Evolutionary conservation across 805 yeast species (phyloP).

Genomic region (Barnettozyma vustinii): DNA sequence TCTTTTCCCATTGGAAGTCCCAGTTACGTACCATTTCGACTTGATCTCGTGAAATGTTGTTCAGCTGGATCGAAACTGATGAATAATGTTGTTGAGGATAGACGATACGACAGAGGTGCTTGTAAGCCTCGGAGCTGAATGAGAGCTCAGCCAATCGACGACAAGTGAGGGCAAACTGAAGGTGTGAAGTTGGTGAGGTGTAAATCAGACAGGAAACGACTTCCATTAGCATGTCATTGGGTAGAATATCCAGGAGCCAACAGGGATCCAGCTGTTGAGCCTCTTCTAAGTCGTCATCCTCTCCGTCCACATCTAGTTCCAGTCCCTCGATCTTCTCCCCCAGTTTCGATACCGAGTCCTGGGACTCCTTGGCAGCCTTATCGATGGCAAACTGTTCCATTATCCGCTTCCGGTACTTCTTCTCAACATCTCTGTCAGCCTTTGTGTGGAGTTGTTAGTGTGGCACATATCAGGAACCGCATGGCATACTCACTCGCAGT

Average conservation of each 20-base stretch:
- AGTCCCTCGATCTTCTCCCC: neutral
- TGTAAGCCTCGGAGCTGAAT: slow-evolving; percentile 48
- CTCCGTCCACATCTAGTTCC: neutral
- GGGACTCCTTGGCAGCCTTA: slow-evolving; percentile 1
- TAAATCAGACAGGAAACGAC: slow-evolving; percentile 44
- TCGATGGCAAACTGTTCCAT: slow-evolving; percentile 37
- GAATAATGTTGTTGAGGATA: slow-evolving; percentile 53
- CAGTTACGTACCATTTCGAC: slow-evolving; percentile 34
- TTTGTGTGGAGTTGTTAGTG: neutral
- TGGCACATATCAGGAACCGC: neutral
- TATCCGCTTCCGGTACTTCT: slow-evolving; percentile 53
- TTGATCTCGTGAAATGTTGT: slow-evolving; percentile 31
- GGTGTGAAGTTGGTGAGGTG: slow-evolving; percentile 58
- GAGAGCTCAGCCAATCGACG: slow-evolving; percentile 50
- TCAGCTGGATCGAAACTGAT: slow-evolving; percentile 34
- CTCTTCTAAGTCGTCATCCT: slow-evolving; percentile 19
- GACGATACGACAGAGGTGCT: slow-evolving; percentile 41
- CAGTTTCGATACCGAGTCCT: slow-evolving; percentile 5
- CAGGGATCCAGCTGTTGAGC: slow-evolving; percentile 30
- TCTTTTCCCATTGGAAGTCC: slow-evolving; percentile 32
- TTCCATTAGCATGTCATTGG: slow-evolving; percentile 52
- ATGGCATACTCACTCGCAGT: slow-evolving; percentile 40
- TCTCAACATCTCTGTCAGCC: slow-evolving; percentile 53
- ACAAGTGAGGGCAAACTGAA: slow-evolving; percentile 55
- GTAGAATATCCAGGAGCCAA: slow-evolving; percentile 38